These are phyloP conservation scores for Podaxis mareebaensis DNA, from an alignment of 768 basidiomycete genomes.

Conservation along the genomic window DNA sequence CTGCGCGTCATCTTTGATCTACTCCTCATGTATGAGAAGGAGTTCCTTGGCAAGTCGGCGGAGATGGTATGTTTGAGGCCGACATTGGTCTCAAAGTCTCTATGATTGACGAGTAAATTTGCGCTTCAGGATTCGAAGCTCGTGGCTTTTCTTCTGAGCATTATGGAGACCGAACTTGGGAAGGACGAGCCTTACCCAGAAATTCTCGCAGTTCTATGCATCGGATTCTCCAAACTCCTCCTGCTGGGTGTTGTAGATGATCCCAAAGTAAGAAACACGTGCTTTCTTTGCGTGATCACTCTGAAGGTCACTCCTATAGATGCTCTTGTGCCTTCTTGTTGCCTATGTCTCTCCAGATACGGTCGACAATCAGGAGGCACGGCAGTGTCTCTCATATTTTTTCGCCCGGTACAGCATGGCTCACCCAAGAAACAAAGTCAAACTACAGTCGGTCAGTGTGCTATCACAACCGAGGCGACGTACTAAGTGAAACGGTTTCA, in stretches of 20 bases:
- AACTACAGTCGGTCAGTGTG: conserved; percentile 48
- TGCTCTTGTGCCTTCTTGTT: conserved; percentile 41
- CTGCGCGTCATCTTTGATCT: conserved; percentile 89
- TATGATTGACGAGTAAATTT: background rate
- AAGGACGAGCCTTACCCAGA: conserved; percentile 69
- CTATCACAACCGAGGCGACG: background rate
- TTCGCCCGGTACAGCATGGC: conserved; percentile 95
- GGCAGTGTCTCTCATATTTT: conserved; percentile 95
- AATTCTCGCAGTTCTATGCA: conserved; percentile 75
- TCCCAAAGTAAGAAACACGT: conserved; percentile 52
- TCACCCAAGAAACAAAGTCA: conserved; percentile 72
- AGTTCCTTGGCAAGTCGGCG: conserved; percentile 59
- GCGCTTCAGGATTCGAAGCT: conserved; percentile 38
- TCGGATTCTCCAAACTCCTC: conserved; percentile 88
- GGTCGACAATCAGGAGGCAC: conserved; percentile 76
- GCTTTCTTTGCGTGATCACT: background rate
- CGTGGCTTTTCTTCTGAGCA: conserved; percentile 42
- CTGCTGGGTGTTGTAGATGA: conserved; percentile 84
- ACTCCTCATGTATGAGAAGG: conserved; percentile 84
- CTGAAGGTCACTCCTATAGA: conserved; percentile 24
- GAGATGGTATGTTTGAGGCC: conserved; percentile 36
- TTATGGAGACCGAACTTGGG: conserved; percentile 35
- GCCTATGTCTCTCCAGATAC: conserved; percentile 89
- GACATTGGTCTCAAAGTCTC: background rate
- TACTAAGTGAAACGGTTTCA: background rate